Conservation (phyloP, 192 early-diverging fungal species). For the Kappamyces sp. region DNA sequence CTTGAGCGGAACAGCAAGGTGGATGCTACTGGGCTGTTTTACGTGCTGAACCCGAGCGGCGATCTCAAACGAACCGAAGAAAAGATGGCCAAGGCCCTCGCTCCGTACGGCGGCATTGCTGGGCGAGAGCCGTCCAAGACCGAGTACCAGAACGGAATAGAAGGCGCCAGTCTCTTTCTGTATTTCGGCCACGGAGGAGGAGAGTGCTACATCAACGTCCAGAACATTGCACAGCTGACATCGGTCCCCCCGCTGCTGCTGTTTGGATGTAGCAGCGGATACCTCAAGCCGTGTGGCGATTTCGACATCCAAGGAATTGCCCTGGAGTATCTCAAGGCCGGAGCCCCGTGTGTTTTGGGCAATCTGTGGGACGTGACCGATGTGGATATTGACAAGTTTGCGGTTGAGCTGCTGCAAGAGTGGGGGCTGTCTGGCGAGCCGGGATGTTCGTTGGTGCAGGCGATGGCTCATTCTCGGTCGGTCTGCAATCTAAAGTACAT, state of each 20-base stretch:
- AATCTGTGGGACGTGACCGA: conserved; percentile 99
- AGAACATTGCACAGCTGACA: conserved; percentile 57
- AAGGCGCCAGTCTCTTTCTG: conserved; percentile 56
- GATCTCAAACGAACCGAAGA: conserved; percentile 80
- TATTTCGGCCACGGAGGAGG: conserved; percentile 93
- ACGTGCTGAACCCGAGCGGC: conserved; percentile 86
- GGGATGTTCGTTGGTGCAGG: conserved; percentile 61
- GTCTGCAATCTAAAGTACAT: conserved; percentile 75
- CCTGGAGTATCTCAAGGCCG: conserved; percentile 77
- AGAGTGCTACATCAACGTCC: conserved; percentile 69
- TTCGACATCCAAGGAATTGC: conserved; percentile 85
- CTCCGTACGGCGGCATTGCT: conserved; percentile 68
- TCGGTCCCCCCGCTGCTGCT: conserved; percentile 75
- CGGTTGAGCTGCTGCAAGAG: conserved; percentile 54
- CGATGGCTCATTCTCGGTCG: conserved; percentile 63
- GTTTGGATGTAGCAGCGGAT: conserved; percentile 93
- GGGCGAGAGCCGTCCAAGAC: conserved; percentile 60
- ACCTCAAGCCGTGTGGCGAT: conserved; percentile 64
- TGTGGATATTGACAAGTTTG: conserved; percentile 88
- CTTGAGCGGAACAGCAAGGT: background rate
- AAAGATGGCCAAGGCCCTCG: conserved; percentile 57
- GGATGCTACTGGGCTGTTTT: conserved; percentile 50
- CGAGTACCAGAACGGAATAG: conserved; percentile 57
- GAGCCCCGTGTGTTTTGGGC: conserved; percentile 78
- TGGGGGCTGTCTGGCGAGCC: conserved; percentile 60